Base-by-base conservation (phyloP, 306 rosid genomes). In the Albizia julibrissin region DNA sequence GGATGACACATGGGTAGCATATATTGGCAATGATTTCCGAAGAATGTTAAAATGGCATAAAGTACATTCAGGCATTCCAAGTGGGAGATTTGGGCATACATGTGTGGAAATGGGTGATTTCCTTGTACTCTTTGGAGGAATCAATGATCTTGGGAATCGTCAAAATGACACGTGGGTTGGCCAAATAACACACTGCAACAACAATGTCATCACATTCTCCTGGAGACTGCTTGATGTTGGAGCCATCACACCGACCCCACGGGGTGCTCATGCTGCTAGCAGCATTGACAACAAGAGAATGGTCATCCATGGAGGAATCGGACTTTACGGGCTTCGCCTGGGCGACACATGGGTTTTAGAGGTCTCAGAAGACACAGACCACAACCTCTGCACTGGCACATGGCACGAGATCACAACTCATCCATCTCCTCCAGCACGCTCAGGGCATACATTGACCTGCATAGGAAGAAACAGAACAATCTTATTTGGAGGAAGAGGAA, bases 151-250 rank as follows among this genome's bases (percentile, higher is more conserved):
- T n/a, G 99, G 99, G 61, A 87, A 56, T 84, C 98, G 99, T 62
- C 95, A 91, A 84, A 95, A 91, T 3, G 99, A 95, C 65, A 88
- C 98, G 37, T 95, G 99, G 99, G 83, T 95, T 62, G 98, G 99
- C 31, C 84, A 87, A 80, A 78, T 95, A 6, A 76, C 84, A 86
- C 42, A 80, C 87, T 65, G 70, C 70, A 85, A 76, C 75, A 89
- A 79, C 34, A 87, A 80, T 31, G 76, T 84, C 15, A 40, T 90
- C 69, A 84, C 90, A 80, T 87, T 93, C 73, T 89, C 97, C 4
- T 95, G 99, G 99, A 88, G 83, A 81, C 75, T 79, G 82, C 89
- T 95, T 18, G 92, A 88, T 44, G 94, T 90, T 13, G 95, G 97
- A 22, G 19, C 80, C 31, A 44, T 81, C 42, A 84, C 85, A 10